These are phyloP conservation scores for Nitzschia sp. DNA, from an alignment of 108 stramenopile genomes.

Conservation along the genomic window DNA sequence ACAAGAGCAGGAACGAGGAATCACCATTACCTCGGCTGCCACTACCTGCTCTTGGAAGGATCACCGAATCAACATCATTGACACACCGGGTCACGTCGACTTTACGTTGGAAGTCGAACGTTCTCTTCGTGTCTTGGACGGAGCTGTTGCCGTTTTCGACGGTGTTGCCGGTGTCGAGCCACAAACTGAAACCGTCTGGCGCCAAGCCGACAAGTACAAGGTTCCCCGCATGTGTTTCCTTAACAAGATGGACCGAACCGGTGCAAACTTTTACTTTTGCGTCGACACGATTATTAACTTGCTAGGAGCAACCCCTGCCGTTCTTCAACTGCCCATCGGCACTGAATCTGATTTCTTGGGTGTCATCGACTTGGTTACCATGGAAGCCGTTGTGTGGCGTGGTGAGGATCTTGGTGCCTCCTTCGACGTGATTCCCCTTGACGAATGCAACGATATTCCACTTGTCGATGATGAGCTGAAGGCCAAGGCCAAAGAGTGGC, in stretches of 20 bases:
- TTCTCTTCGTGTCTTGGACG: conserved; percentile 97
- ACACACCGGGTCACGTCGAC: conserved; percentile 80
- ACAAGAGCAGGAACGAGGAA: conserved; percentile 99
- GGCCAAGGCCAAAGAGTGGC: conserved; percentile 80
- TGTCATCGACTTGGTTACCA: conserved; percentile 96
- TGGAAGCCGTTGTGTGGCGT: conserved; percentile 95
- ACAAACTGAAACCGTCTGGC: conserved; percentile 99
- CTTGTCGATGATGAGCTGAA: conserved; percentile 87
- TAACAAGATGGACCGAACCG: conserved; percentile 99
- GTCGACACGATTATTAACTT: conserved; percentile 92
- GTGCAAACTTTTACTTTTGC: conserved; percentile 96
- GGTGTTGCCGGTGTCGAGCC: conserved; percentile 99
- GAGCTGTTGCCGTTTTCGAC: conserved; percentile 98
- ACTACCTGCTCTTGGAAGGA: conserved; percentile 96
- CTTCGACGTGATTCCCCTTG: conserved; percentile 89
- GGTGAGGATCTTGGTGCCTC: conserved; percentile 97
- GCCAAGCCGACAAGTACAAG: conserved; percentile 96
- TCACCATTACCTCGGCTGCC: conserved; percentile 99
- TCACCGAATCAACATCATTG: conserved; percentile 97
- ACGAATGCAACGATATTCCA: conserved; percentile 85
- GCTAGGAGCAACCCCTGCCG: conserved; percentile 92
- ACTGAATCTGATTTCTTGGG: conserved; percentile 92
- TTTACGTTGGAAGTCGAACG: conserved; percentile 92
- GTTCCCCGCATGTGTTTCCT: conserved; percentile 99
- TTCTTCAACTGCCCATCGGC: conserved; percentile 96